phyloP scores from a whole-genome alignment of 345 rosid genomes.

The Eucalyptus pauciflora region DNA sequence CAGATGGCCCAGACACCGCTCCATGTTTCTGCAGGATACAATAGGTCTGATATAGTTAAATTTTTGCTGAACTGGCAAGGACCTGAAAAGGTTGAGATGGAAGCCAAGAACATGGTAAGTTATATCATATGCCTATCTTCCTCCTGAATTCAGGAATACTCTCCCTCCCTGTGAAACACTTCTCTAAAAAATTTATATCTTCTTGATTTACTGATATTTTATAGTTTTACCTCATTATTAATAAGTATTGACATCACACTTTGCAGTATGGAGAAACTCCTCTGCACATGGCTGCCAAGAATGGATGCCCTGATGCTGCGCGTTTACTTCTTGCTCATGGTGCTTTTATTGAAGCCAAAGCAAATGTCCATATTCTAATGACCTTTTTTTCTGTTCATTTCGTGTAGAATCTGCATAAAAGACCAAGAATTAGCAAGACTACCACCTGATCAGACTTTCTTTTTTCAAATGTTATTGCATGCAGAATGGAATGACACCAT shows the following conservation, averaged over 20 bases:
- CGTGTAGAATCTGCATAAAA: neutral
- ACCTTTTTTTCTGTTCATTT: neutral
- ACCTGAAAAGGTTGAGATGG: conserved; percentile 65
- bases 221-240: neutral
- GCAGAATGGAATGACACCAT: conserved; percentile 99
- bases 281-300: conserved; percentile 98
- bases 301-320: conserved; percentile 82
- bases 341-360: conserved; percentile 85
- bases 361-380: conserved; percentile 42
- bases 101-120: conserved; percentile 76
- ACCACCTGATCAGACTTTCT: neutral
- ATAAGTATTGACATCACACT: neutral
- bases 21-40: conserved; percentile 85
- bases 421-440: neutral
- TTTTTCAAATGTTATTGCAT: neutral
- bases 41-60: conserved; percentile 60
- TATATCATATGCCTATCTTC: neutral
- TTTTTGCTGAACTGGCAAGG: conserved; percentile 69
- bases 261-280: conserved; percentile 98
- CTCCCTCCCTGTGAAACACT: neutral
- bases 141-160: neutral
- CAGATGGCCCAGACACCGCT: conserved; percentile 99
- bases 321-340: conserved; percentile 72
- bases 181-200: neutral
- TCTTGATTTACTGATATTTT: neutral